These are phyloP conservation scores for Perilla frutescens DNA, from an alignment of 257 asterid genomes.

Conservation along the genomic window DNA sequence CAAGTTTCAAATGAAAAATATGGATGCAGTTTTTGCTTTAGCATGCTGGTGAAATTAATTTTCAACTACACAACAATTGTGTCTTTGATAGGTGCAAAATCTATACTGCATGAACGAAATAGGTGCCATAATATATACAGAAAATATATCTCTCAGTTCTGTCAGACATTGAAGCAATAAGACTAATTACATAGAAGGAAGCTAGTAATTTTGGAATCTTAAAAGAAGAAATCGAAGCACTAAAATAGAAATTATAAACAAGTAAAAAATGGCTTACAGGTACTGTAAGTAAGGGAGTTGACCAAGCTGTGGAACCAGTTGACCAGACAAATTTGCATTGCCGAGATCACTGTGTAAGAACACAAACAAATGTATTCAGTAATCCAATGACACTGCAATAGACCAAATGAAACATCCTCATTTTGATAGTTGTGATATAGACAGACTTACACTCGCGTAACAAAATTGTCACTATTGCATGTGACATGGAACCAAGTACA, in stretches of 20 bases:
- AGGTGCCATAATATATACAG: background rate
- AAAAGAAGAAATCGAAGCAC: background rate
- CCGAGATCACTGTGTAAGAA: constrained; percentile 83
- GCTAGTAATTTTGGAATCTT: background rate
- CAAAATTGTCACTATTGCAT: constrained; percentile 80
- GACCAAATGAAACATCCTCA: constrained; percentile 22
- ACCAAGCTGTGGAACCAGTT: constrained; percentile 91
- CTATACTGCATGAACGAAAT: background rate
- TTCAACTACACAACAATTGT: background rate
- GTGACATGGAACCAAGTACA: constrained; percentile 99
- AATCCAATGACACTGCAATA: constrained; percentile 3
- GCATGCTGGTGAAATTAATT: background rate
- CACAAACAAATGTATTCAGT: constrained; percentile 28
- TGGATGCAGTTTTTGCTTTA: constrained; percentile 19
- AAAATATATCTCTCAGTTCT: constrained; percentile 3
- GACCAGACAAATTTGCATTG: constrained; percentile 92
- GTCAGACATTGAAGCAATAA: background rate
- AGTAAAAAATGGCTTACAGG: constrained; percentile 65
- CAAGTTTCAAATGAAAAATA: background rate
- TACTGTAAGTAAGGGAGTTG: constrained; percentile 74
- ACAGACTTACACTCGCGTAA: constrained; percentile 88
- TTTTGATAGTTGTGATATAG: background rate
- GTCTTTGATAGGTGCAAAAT: background rate
- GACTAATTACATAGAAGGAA: background rate
- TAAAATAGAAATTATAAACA: background rate